These are phyloP conservation scores for Tricholoma hemisulphureum DNA, from an alignment of 768 basidiomycete species.

Conservation along the genomic window DNA sequence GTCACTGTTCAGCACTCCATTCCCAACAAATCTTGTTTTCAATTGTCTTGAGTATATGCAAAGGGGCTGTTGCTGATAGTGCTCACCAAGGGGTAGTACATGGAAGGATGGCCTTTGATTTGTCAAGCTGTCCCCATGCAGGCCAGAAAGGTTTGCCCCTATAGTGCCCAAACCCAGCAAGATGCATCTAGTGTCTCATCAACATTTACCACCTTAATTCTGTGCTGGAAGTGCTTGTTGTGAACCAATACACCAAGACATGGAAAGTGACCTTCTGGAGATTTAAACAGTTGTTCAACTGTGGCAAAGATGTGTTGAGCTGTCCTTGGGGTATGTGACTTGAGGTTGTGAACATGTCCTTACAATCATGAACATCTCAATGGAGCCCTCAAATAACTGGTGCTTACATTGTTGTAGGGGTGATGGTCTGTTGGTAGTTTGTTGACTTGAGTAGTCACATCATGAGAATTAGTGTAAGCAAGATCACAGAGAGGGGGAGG, in stretches of 20 bases:
- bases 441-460: no score
- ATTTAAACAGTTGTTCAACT: slow-evolving; percentile 19
- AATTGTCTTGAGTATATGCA: slow-evolving; percentile 20
- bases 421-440: no score
- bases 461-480: no score
- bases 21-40: no score
- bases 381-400: not conserved
- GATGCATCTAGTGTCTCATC: slow-evolving; percentile 25
- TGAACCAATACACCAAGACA: slow-evolving; percentile 6
- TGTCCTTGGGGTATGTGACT: not conserved
- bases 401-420: slow-evolving; percentile 20
- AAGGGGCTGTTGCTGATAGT: slow-evolving; percentile 23
- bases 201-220: slow-evolving; percentile 13
- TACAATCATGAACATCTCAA: not conserved
- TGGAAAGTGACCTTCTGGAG: slow-evolving; percentile 15
- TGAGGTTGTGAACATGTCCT: slow-evolving; percentile 6
- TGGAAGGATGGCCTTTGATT: slow-evolving; percentile 14
- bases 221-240: slow-evolving; percentile 1
- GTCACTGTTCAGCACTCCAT: no score
- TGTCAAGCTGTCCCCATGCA: slow-evolving; percentile 19
- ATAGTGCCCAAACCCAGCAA: slow-evolving; percentile 19
- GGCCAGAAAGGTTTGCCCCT: slow-evolving; percentile 21
- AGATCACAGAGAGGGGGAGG: no score
- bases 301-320: slow-evolving; percentile 18
- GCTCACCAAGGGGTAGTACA: slow-evolving; percentile 8